Evolutionary conservation across 1,284 basidiomycete species (phyloP), one percentile per base, ranked within the genome.

Genomic region (Ganoderma multipileum): DNA sequence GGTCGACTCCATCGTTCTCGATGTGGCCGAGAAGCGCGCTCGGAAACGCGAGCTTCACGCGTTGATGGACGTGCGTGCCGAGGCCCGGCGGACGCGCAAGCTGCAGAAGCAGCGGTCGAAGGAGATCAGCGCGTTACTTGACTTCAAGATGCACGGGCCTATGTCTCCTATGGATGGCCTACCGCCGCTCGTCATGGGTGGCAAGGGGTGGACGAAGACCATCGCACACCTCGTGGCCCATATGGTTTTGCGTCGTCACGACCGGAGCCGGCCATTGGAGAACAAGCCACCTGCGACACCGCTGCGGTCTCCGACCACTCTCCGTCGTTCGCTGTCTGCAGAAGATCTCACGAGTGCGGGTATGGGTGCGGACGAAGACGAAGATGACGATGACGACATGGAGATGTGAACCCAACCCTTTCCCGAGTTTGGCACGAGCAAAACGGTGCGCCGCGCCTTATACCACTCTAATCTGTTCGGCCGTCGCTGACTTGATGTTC

Each of bases 151-250:
- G 70, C 69, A 71, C 74, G 74, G 63, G 68, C 72, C 47, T 73
- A 72, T 18, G 70, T 66, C 68, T 63, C 67, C 67, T 62, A 74
- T 64, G 38, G 69, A 70, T 36, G 71, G 68, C 23, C 61, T 66
- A 11, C 71, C 68, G 33, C 68, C 71, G 38, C 33, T 69, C 36
- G 54, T 67, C 30, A 36, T 60, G 5, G 58, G 58, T 1, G 75
- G 75, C 55, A 77, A 78, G 72, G 76, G 77, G 54, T 73, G 72
- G 55, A 79, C 81, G 65, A 74, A 78, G 54, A 84, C 73, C 67
- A 79, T 89, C 74, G 78, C 82, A 44, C 86, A 87, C 66, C 79
- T 88, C 23, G 85, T 89, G 60, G 87, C 87, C 64, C 84, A 84
- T 76, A 89, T 89, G 87, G 77, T 87, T 54, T 80, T 89, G 71